Percentiles rank a stretch among this genome's conserved stretches.
Evolutionary conservation across 192 early-diverging fungal species (phyloP).

Genomic region (Phycomyces blakesleeanus): DNA sequence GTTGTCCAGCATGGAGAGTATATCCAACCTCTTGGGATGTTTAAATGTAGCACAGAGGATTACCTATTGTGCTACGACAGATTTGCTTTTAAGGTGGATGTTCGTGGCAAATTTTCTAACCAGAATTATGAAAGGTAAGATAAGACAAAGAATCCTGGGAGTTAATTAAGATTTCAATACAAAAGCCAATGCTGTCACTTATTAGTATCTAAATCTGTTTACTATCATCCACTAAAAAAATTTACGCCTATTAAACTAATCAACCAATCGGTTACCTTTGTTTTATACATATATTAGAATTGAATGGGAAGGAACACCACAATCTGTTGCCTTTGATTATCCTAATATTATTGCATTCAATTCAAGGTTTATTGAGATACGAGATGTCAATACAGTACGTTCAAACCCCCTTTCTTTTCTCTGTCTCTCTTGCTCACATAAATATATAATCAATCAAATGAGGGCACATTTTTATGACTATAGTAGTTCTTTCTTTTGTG

Average conservation of each 20-base stretch:
- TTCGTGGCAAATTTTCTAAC: slow-evolving; percentile 45
- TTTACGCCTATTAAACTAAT: too few species aligned
- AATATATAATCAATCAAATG: background rate
- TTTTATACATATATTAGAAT: too few species aligned
- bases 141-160: slow-evolving; percentile 51
- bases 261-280: too few species aligned
- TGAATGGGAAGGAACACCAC: slow-evolving; percentile 86
- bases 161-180: too few species aligned
- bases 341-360: slow-evolving; percentile 94
- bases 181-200: too few species aligned
- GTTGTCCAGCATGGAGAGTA: slow-evolving; percentile 71
- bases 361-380: slow-evolving; percentile 83
- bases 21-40: slow-evolving; percentile 76
- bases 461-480: too few species aligned
- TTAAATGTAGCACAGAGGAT: slow-evolving; percentile 59
- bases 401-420: slow-evolving; percentile 12
- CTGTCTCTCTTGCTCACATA: background rate
- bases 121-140: slow-evolving; percentile 51
- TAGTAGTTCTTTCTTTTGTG: background rate
- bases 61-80: slow-evolving; percentile 90
- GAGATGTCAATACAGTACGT: slow-evolving; percentile 71
- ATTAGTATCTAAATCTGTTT: too few species aligned
- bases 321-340: slow-evolving; percentile 71
- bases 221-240: too few species aligned
- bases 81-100: slow-evolving; percentile 78